A percentile compares a stretch with the other conserved stretches of the same genome.
These are phyloP conservation scores for Sporothrix dimorphospora DNA, from an alignment of 2,329 filamentous ascomycete genomes.

Conservation along the genomic window DNA sequence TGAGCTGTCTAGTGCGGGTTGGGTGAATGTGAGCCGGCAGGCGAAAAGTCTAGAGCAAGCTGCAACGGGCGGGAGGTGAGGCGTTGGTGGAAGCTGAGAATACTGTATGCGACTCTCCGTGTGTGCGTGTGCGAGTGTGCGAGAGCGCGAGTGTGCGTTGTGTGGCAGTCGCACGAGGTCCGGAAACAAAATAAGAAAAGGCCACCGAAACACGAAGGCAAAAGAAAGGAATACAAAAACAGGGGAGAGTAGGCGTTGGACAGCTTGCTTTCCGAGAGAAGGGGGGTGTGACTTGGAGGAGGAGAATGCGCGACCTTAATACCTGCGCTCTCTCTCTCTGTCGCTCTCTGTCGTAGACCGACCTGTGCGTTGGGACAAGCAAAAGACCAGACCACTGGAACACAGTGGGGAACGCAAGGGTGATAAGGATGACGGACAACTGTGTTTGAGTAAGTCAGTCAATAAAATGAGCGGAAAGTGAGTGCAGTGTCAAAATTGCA, in stretches of 20 bases:
- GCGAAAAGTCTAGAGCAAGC: neutral
- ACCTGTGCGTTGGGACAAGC: conserved; percentile 4
- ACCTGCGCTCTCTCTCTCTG: neutral
- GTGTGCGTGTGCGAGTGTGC: neutral
- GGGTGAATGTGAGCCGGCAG: neutral
- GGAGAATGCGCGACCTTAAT: conserved; percentile 16
- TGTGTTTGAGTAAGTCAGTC: neutral
- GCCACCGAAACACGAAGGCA: neutral
- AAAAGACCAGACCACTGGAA: neutral
- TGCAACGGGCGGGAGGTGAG: neutral
- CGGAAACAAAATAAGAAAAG: neutral
- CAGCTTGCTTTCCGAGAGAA: neutral
- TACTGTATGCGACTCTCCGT: neutral
- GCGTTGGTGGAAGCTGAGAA: neutral
- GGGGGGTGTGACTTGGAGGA: neutral
- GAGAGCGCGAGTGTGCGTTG: neutral
- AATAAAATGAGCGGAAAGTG: neutral
- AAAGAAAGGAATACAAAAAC: neutral
- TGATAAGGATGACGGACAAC: neutral
- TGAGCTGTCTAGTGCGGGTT: too few species aligned
- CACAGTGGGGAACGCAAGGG: neutral
- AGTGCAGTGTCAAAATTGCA: neutral
- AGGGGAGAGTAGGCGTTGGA: neutral
- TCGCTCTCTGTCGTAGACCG: neutral
- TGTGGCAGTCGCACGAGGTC: neutral